Percentiles rank a stretch among this genome's conserved stretches.
Conservation (phyloP, 1,139 yeast genomes). For the Zhuliangozyma parablackwelliae region DNA sequence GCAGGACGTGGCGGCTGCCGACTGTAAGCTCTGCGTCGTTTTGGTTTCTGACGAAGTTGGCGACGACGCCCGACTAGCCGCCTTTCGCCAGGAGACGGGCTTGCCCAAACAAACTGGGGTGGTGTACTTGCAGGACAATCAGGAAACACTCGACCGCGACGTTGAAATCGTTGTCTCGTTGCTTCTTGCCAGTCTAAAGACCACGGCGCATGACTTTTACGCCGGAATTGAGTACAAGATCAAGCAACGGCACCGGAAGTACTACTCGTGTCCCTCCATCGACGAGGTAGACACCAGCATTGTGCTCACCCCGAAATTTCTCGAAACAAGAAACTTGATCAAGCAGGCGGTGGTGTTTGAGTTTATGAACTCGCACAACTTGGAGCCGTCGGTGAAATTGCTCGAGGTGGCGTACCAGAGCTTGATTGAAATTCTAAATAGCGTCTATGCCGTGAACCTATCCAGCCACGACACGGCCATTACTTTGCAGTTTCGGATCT, state of each 20-base stretch:
- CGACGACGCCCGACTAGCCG: slow-evolving; percentile 17
- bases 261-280: slow-evolving; percentile 30
- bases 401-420: slow-evolving; percentile 34
- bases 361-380: slow-evolving; percentile 29
- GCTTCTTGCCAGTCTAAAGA: slow-evolving; percentile 27
- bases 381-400: slow-evolving; percentile 26
- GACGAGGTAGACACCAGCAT: slow-evolving; percentile 24
- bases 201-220: slow-evolving; percentile 33
- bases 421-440: slow-evolving; percentile 22
- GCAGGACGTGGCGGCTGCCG: slow-evolving; percentile 13
- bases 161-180: slow-evolving; percentile 26
- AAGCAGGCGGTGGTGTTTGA: slow-evolving; percentile 36
- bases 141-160: slow-evolving; percentile 19
- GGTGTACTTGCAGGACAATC: slow-evolving; percentile 17
- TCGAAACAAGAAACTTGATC: slow-evolving; percentile 37
- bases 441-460: slow-evolving; percentile 11
- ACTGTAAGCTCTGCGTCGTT: slow-evolving; percentile 26
- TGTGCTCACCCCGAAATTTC: slow-evolving; percentile 32
- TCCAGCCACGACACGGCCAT: slow-evolving; percentile 27
- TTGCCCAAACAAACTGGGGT: slow-evolving; percentile 29
- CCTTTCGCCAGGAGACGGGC: slow-evolving; percentile 25
- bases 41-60: slow-evolving; percentile 16
- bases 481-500: slow-evolving; percentile 32
- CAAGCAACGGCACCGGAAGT: slow-evolving; percentile 34
- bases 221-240: slow-evolving; percentile 26